Conservation (phyloP, 2,329 filamentous ascomycete species). For the Cadophora luteo-olivacea region DNA sequence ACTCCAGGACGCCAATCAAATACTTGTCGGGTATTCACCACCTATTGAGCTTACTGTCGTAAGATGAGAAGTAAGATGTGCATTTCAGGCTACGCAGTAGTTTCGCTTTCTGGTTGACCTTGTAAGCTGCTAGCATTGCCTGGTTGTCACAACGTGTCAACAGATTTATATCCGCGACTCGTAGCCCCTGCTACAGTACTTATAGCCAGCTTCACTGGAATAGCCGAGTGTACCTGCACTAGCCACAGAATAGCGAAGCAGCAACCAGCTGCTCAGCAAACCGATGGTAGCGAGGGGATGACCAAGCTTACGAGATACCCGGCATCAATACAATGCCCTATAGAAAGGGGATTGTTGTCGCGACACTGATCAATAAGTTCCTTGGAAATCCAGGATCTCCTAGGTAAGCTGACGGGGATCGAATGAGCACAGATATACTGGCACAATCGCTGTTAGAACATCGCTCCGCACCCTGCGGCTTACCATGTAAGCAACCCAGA, state of each 20-base stretch:
- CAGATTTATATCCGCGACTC: neutral
- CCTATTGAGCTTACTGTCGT: neutral
- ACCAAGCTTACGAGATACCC: neutral
- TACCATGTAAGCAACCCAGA: neutral
- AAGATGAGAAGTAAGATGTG: neutral
- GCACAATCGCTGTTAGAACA: neutral
- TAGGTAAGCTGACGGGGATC: neutral
- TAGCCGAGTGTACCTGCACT: neutral
- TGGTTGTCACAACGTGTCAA: neutral
- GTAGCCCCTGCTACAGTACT: neutral
- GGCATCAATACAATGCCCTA: neutral
- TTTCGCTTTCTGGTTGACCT: neutral
- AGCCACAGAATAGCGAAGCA: neutral
- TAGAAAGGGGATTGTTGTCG: neutral
- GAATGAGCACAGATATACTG: neutral
- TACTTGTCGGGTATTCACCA: neutral
- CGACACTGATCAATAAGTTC: neutral
- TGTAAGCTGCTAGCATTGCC: neutral
- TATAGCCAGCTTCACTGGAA: neutral
- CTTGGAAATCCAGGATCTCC: neutral
- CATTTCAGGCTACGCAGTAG: neutral
- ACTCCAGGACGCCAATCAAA: neutral
- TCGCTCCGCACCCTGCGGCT: neutral
- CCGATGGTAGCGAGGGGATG: neutral
- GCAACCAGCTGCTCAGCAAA: neutral